These are phyloP conservation scores for Blastobotrys ciferrii DNA, from an alignment of 1,139 yeast species.

Conservation along the genomic window DNA sequence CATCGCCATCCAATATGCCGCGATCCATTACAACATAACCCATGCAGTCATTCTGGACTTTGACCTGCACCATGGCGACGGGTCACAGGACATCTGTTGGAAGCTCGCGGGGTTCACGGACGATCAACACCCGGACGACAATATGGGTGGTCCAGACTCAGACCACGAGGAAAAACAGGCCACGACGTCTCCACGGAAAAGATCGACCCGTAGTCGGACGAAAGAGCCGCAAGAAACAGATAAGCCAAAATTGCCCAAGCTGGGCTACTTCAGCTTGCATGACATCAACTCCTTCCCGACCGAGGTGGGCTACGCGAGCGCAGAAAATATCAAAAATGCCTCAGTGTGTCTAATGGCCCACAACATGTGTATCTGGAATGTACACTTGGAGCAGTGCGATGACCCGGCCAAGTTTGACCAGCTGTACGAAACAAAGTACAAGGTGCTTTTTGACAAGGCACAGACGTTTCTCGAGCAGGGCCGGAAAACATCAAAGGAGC, in stretches of 20 bases:
- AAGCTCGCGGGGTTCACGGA: slow-evolving; percentile 64
- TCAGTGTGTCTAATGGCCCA: slow-evolving; percentile 79
- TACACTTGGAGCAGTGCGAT: slow-evolving; percentile 68
- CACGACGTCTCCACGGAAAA: slow-evolving; percentile 10
- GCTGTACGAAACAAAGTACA: slow-evolving; percentile 62
- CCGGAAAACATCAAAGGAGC: slow-evolving; percentile 35
- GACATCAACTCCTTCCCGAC: slow-evolving; percentile 88
- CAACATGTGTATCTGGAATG: slow-evolving; percentile 79
- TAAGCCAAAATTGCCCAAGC: slow-evolving; percentile 29
- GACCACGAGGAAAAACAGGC: slow-evolving; percentile 14
- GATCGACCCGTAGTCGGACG: slow-evolving; percentile 2
- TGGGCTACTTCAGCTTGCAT: slow-evolving; percentile 82
- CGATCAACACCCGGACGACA: slow-evolving; percentile 13
- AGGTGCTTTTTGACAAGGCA: slow-evolving; percentile 63
- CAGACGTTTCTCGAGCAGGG: slow-evolving; percentile 53
- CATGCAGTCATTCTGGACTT: slow-evolving; percentile 83
- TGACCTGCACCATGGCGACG: slow-evolving; percentile 92
- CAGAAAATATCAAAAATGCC: slow-evolving; percentile 70
- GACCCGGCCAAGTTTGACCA: slow-evolving; percentile 61
- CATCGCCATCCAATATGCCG: slow-evolving; percentile 78
- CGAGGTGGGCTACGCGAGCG: slow-evolving; percentile 73
- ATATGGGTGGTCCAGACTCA: slow-evolving; percentile 12
- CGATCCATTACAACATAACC: slow-evolving; percentile 58
- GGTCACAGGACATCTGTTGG: slow-evolving; percentile 87
- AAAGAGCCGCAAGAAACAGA: slow-evolving; percentile 12